A percentile compares a stretch with the other conserved stretches of the same genome.
Conservation (phyloP, 78 protist species). For the Dictyostelium intermedium region DNA sequence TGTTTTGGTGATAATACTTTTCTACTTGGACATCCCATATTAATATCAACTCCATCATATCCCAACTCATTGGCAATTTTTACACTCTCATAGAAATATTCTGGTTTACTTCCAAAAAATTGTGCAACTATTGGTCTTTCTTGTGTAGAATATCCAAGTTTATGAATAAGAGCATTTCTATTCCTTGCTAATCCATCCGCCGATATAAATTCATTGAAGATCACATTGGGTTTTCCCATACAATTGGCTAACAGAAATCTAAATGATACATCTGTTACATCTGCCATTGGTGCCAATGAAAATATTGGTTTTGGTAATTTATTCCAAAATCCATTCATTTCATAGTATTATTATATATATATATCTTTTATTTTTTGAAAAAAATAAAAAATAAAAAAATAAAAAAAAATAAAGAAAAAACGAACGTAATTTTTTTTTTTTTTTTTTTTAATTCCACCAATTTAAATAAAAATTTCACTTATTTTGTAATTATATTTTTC, state of each 20-base stretch:
- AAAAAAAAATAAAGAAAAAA: too few relatives aligned
- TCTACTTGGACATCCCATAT: constrained; percentile 72
- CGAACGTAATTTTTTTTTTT: too few relatives aligned
- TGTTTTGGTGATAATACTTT: constrained; percentile 71
- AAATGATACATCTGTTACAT: constrained; percentile 50
- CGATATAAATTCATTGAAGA: constrained; percentile 40
- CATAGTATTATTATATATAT: neutral
- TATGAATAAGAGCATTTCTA: neutral
- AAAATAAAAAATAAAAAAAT: neutral
- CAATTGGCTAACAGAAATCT: constrained; percentile 6
- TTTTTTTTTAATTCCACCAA: too few relatives aligned
- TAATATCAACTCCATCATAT: constrained; percentile 53
- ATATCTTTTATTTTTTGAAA: neutral
- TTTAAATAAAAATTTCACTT: too few relatives aligned
- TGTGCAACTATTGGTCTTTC: constrained; percentile 56
- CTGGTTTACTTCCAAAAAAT: constrained; percentile 51
- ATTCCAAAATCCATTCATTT: constrained; percentile 14
- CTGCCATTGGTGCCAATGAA: constrained; percentile 67
- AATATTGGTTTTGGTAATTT: constrained; percentile 24
- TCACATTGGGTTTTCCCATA: constrained; percentile 6
- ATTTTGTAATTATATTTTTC: too few relatives aligned
- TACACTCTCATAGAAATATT: neutral
- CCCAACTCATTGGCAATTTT: constrained; percentile 7
- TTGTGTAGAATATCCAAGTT: neutral
- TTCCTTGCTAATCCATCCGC: constrained; percentile 16